A percentile compares a stretch with the other conserved stretches of the same genome.
Conservation (phyloP, 495 filamentous ascomycete species). For the Xylaria scruposa region DNA sequence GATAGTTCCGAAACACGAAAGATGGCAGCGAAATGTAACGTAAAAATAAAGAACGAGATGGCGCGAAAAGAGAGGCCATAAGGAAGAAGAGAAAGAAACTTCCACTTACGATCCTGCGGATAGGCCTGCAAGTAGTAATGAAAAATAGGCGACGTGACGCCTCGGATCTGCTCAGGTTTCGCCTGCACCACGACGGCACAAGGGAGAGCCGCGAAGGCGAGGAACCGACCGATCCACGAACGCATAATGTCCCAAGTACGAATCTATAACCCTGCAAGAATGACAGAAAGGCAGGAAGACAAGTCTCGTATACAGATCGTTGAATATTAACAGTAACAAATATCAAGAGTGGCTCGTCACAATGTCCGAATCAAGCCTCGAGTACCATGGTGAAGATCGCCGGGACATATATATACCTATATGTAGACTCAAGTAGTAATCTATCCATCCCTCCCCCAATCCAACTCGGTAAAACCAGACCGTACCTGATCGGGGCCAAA, state of each 20-base stretch:
- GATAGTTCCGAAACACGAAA: not conserved
- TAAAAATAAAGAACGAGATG: not conserved
- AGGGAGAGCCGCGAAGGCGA: conserved; percentile 26
- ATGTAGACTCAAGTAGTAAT: not conserved
- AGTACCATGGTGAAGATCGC: not conserved
- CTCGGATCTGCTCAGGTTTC: conserved; percentile 54
- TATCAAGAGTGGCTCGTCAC: not conserved
- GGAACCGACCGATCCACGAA: conserved; percentile 24
- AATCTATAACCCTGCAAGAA: too few relatives aligned
- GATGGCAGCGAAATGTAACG: not conserved
- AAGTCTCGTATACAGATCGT: not conserved
- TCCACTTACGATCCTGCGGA: conserved; percentile 42
- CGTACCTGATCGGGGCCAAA: not conserved
- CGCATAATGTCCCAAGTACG: conserved; percentile 20
- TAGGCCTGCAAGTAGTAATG: conserved; percentile 54
- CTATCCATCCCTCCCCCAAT: not conserved
- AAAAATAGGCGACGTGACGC: conserved; percentile 49
- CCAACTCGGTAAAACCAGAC: not conserved
- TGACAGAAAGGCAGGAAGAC: too few relatives aligned
- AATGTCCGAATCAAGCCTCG: not conserved
- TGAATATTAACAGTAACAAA: not conserved
- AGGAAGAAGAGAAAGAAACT: too few relatives aligned
- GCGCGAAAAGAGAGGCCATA: not conserved
- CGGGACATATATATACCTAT: not conserved
- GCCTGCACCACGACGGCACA: conserved; percentile 28